phyloP scores from a whole-genome alignment of 2,329 filamentous ascomycete genomes.

The Phaeosphaeriaceae sp. region DNA sequence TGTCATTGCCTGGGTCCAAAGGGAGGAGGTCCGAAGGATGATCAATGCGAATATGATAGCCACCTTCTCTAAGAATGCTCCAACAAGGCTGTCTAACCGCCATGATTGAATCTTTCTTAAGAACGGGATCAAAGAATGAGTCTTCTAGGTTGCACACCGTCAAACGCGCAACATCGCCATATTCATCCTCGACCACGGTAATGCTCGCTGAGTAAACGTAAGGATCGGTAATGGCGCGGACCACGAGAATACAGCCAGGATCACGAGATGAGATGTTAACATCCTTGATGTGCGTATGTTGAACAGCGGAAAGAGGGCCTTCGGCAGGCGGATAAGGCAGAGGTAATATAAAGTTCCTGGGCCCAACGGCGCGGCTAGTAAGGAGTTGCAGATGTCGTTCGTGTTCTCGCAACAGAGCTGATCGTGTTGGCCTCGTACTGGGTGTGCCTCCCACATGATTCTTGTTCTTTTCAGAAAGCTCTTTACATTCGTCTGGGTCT shows the following conservation, averaged over 20 bases:
- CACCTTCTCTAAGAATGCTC: slow-evolving; percentile 16
- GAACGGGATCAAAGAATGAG: slow-evolving; percentile 25
- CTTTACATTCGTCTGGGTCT: slow-evolving; percentile 20
- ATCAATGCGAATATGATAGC: slow-evolving; percentile 30
- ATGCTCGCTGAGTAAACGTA: slow-evolving; percentile 31
- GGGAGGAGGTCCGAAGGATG: slow-evolving; percentile 29
- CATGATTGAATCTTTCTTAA: slow-evolving; percentile 17
- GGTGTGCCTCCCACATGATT: slow-evolving; percentile 7
- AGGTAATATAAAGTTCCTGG: slow-evolving; percentile 24
- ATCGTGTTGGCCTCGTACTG: slow-evolving; percentile 10
- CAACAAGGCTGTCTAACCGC: slow-evolving; percentile 32
- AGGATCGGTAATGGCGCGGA: slow-evolving; percentile 25
- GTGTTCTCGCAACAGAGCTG: slow-evolving; percentile 19
- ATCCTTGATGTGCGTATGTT: neutral
- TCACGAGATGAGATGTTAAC: slow-evolving; percentile 13
- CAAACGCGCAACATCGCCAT: slow-evolving; percentile 22
- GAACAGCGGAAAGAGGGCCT: neutral
- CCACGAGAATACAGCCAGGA: slow-evolving; percentile 10
- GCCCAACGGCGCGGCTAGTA: slow-evolving; percentile 18
- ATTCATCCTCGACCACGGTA: slow-evolving; percentile 27
- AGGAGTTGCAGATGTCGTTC: slow-evolving; percentile 21
- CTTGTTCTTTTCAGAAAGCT: slow-evolving; percentile 14
- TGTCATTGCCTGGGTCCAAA: slow-evolving; percentile 10
- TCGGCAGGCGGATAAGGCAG: slow-evolving; percentile 27
- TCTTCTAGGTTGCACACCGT: slow-evolving; percentile 34